Conservation (phyloP, 2,329 filamentous ascomycete genomes). For the Neospermospora avenae region DNA sequence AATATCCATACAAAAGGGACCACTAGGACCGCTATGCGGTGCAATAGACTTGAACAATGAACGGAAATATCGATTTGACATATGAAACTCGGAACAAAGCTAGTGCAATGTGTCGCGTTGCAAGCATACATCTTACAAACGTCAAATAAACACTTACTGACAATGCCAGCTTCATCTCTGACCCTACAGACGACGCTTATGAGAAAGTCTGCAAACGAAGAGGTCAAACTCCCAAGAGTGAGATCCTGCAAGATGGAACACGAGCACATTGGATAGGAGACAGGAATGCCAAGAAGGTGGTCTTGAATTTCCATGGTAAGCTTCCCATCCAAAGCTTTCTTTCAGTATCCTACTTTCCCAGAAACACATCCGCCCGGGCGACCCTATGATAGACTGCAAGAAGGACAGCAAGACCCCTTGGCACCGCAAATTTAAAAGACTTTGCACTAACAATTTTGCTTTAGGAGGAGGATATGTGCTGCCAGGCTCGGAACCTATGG, state of each 20-base stretch:
- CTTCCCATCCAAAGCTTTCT: neutral
- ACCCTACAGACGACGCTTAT: conserved; percentile 28
- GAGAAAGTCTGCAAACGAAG: conserved; percentile 25
- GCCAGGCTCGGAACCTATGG: conserved; percentile 44
- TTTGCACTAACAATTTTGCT: neutral
- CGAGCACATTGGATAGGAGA: conserved; percentile 46
- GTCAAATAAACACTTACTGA: neutral
- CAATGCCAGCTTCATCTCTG: conserved; percentile 18
- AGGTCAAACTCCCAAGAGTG: conserved; percentile 21
- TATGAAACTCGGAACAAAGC: neutral
- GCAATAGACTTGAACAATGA: neutral
- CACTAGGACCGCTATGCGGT: too few relatives aligned
- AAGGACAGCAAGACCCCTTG: neutral
- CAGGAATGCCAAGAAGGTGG: conserved; percentile 37
- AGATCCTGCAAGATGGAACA: conserved; percentile 37
- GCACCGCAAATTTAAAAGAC: neutral
- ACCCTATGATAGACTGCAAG: neutral
- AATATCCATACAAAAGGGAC: too few relatives aligned
- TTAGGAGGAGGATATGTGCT: conserved; percentile 55
- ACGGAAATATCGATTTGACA: neutral
- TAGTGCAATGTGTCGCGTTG: neutral
- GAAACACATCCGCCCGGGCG: too few relatives aligned
- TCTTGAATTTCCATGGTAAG: conserved; percentile 46
- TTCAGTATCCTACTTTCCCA: too few relatives aligned
- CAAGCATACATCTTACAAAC: neutral